Evolutionary conservation across 345 rosid genomes (phyloP).

Genomic region (Noccaea caerulescens): DNA sequence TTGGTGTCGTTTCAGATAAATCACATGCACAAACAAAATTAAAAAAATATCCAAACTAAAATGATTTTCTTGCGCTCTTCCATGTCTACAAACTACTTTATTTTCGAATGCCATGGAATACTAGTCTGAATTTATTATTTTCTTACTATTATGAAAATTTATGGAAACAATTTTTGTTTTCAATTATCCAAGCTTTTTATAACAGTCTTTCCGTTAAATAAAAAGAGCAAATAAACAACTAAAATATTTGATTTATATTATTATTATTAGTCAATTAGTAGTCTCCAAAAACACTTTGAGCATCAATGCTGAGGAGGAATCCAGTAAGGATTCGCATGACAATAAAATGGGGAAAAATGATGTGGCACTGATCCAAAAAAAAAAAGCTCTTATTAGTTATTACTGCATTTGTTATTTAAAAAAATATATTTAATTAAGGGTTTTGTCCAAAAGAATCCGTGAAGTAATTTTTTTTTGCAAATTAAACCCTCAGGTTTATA

Average conservation of each 20-base stretch:
- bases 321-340: conserved; percentile 26
- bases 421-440: too few relatives aligned
- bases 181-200: conserved; percentile 2
- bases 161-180: neutral
- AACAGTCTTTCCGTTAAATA: neutral
- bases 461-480: too few relatives aligned
- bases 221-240: neutral
- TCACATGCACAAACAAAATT: conserved; percentile 24
- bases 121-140: conserved; percentile 18
- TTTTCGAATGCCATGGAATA: conserved; percentile 22
- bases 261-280: neutral
- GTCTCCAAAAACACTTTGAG: neutral
- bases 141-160: neutral
- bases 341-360: neutral
- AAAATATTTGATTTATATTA: neutral
- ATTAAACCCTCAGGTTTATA: too few relatives aligned
- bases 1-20: conserved; percentile 44
- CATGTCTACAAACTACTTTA: conserved; percentile 40
- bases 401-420: too few relatives aligned
- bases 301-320: conserved; percentile 12
- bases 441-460: too few relatives aligned
- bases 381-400: neutral
- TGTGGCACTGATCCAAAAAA: neutral
- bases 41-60: conserved; percentile 9
- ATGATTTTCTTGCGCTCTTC: conserved; percentile 42